Evolutionary conservation across 108 stramenopile genomes (phyloP), one percentile per base, ranked within the genome.

Genomic region (Licmophora abbreviata): DNA sequence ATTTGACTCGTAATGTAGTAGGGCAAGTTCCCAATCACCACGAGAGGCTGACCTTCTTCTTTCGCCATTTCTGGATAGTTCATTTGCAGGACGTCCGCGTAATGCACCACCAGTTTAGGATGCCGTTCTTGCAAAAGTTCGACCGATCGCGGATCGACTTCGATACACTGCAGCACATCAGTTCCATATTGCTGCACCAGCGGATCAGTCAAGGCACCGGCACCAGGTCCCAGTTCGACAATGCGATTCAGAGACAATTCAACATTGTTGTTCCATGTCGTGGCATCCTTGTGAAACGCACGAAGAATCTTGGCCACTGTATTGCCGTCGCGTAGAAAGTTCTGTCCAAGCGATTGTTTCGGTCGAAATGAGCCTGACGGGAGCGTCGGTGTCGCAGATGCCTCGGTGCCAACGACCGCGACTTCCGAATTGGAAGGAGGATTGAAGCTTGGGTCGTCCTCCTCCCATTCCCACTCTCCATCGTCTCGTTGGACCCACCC

Each of bases 1-100:
- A 98, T 96, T 58, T 96, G 95, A 48, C 73, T 77, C 3, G 95
- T 95, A 61, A 98, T 98, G 75, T 98, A 93, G 53, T 98, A 98
- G 3, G 97, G 97, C 11, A 98, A 63, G 60, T 98, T 98, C 26
- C 94, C 97, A 51, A 98, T 87, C 7, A 98, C 77, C 9, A 77
- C 71, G 29, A 98, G 53, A 4, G 86, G 85, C n/a, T 87, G 81
- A 0, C 79, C 92, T 15, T 67, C 67, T n/a, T 72, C 57, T 48
- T 83, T 41, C 0, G 94, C 89, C 54, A 95, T 59, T 36, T 54
- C 49, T 0, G 85, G 73, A 65, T 93, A 98, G 58, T 94, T 81
- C 7, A 86, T 76, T 60, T 93, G 89, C 12, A 98, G 54, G 1
- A 96, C 94, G 61, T 98, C 97, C 18, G 57, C 50, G 37, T 95